These are phyloP conservation scores for Funneliformis geosporum DNA, from an alignment of 192 early-diverging fungal genomes.

Conservation along the genomic window DNA sequence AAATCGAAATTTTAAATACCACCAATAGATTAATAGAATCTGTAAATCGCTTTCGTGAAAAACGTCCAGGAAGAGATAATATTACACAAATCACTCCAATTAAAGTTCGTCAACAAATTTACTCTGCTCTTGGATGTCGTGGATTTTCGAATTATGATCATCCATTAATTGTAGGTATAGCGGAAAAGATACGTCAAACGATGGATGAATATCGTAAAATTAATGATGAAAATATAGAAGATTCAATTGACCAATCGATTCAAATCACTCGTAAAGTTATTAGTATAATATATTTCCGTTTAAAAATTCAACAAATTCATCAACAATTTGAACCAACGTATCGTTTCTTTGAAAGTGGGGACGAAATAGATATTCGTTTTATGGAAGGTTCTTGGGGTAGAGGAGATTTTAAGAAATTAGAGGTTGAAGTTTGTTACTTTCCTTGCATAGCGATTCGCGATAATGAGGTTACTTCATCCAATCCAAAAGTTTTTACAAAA, in stretches of 20 bases:
- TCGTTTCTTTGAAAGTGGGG: conserved; percentile 7
- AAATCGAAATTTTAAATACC: not conserved
- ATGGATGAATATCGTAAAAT: not conserved
- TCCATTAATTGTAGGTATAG: not conserved
- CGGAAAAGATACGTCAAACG: not conserved
- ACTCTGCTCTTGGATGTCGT: not conserved
- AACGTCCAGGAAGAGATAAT: conserved; percentile 1
- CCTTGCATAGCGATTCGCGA: not conserved
- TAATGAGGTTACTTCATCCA: not conserved
- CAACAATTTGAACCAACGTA: not conserved
- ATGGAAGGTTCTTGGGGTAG: not conserved
- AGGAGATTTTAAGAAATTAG: not conserved
- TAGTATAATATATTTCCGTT: not conserved
- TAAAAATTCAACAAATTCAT: not conserved
- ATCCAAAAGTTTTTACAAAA: not conserved
- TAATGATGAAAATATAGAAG: not conserved
- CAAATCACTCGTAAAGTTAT: conserved; percentile 5
- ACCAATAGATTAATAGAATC: not conserved
- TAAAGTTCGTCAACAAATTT: conserved; percentile 24
- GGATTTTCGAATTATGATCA: conserved; percentile 16
- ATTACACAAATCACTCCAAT: not conserved
- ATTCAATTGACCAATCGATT: not conserved
- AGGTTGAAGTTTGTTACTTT: conserved; percentile 21
- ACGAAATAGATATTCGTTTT: not conserved
- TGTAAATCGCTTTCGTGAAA: not conserved